A percentile compares a stretch with the other conserved stretches of the same genome.
These are phyloP conservation scores for Pseudogymnoascus verrucosus DNA, from an alignment of 2,329 filamentous ascomycete genomes.

Conservation along the genomic window DNA sequence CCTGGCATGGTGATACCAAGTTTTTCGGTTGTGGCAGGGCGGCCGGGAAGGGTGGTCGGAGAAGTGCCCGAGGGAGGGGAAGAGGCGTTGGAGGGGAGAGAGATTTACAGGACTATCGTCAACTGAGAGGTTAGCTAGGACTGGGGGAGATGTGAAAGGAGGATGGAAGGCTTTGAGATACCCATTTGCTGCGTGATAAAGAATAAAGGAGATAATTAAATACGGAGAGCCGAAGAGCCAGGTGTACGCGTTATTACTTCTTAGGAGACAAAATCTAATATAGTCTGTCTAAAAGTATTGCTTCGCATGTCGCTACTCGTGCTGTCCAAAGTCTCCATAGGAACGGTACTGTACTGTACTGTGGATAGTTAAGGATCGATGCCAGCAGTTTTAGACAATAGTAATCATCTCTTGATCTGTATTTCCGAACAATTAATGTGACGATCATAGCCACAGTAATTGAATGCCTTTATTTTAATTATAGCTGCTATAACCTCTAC, in stretches of 20 bases:
- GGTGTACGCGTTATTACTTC: background rate
- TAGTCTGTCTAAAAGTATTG: background rate
- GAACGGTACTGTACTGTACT: too few relatives aligned
- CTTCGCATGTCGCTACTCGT: background rate
- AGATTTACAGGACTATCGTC: conserved; percentile 56
- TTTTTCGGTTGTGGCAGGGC: conserved; percentile 82
- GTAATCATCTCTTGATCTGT: too few relatives aligned
- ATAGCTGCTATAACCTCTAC: too few relatives aligned
- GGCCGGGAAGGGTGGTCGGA: conserved; percentile 70
- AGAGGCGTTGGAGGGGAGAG: conserved; percentile 56
- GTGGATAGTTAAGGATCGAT: too few relatives aligned
- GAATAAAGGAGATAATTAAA: background rate
- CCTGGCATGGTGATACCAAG: conserved; percentile 87
- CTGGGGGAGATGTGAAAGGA: background rate
- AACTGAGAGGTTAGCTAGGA: conserved; percentile 30
- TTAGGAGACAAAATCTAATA: background rate
- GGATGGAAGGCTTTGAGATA: background rate
- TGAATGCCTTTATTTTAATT: too few relatives aligned
- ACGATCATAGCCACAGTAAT: too few relatives aligned
- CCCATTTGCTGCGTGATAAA: background rate
- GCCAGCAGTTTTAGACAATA: too few relatives aligned
- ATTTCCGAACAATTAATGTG: too few relatives aligned
- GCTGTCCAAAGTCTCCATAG: too few relatives aligned
- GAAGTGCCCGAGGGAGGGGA: conserved; percentile 68
- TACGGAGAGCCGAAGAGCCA: background rate